phyloP scores from a whole-genome alignment of 2,329 filamentous ascomycete genomes.

The Fusarium chuoi region DNA sequence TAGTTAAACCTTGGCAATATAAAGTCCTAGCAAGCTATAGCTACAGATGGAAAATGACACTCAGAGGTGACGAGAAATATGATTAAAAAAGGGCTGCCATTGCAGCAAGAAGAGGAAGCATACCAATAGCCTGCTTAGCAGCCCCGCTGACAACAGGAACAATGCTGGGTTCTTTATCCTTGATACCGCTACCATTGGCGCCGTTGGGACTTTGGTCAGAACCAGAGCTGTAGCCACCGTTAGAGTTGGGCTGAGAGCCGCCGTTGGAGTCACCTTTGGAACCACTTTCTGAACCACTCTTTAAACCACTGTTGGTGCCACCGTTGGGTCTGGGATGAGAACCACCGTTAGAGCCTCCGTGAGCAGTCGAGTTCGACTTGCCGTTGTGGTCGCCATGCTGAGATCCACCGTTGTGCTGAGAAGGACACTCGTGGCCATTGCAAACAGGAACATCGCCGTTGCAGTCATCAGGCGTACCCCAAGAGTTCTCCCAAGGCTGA shows the following conservation, averaged over 20 bases:
- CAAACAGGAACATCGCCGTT: not conserved
- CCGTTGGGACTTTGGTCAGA: not conserved
- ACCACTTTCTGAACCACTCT: not conserved
- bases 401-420: not conserved
- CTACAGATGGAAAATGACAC: not conserved
- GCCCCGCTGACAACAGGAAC: not conserved
- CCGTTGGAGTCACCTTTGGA: not conserved
- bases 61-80: not conserved
- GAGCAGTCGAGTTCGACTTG: not conserved
- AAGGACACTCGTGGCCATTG: not conserved
- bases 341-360: not conserved
- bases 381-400: not conserved
- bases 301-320: not conserved
- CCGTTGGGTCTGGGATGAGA: not conserved
- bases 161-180: not conserved
- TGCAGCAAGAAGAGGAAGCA: not conserved
- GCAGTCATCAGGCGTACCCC: slow-evolving; percentile 8
- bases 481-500: slow-evolving; percentile 32
- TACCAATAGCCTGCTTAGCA: too few species aligned
- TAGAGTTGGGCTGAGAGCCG: not conserved
- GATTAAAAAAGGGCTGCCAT: not conserved
- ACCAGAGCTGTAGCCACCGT: not conserved
- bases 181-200: not conserved
- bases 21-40: not conserved
- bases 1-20: not conserved